Conservation (phyloP, 257 asterid species). For the Solanum infundibuliforme region DNA sequence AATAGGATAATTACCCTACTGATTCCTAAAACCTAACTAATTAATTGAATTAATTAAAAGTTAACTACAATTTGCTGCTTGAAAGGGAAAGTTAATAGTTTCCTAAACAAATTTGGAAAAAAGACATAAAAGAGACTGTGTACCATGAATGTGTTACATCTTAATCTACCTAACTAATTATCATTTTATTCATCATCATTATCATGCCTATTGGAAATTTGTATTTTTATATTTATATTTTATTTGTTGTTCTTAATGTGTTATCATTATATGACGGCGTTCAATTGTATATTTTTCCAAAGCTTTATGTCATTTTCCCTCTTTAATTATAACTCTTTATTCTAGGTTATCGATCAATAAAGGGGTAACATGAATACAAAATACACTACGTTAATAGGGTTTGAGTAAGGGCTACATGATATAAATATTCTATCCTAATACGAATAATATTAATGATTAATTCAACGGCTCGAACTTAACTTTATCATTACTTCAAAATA, state of each 20-base stretch:
- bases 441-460: background rate
- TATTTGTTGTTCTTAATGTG: background rate
- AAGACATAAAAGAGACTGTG: background rate
- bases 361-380: background rate
- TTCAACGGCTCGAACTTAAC: background rate
- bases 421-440: too few relatives aligned
- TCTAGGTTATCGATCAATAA: background rate
- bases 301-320: background rate
- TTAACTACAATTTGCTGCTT: background rate
- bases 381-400: fast-evolving
- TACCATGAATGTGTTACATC: background rate
- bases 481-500: background rate
- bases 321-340: background rate
- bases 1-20: background rate
- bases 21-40: background rate
- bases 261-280: background rate
- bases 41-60: background rate
- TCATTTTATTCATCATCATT: background rate
- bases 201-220: background rate
- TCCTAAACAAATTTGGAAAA: background rate
- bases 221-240: background rate
- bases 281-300: background rate
- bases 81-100: background rate
- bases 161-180: background rate
- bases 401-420: fast-evolving